Conservation (phyloP, 2,329 filamentous ascomycete genomes). For the Colletotrichum siamense region DNA sequence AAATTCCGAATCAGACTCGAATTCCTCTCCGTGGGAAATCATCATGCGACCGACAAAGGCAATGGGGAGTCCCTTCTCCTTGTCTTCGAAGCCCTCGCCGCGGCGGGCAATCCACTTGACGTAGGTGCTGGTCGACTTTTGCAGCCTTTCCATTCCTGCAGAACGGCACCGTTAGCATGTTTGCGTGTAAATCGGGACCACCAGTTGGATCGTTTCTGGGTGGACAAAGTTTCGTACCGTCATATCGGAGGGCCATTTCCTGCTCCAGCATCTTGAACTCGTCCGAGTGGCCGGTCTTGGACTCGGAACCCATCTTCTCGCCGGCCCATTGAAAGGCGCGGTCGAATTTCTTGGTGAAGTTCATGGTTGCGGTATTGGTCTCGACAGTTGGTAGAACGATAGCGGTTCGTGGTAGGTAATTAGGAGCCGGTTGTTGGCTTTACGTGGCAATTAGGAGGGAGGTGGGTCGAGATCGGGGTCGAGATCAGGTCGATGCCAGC, state of each 20-base stretch:
- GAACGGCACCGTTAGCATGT: slow-evolving; percentile 10
- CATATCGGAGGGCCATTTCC: slow-evolving; percentile 88
- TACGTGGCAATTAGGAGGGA: not conserved
- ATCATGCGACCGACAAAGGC: slow-evolving; percentile 84
- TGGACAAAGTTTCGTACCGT: slow-evolving; percentile 66
- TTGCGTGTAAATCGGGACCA: not conserved
- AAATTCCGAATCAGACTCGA: slow-evolving; percentile 88
- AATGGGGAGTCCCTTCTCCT: slow-evolving; percentile 83
- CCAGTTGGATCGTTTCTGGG: not conserved
- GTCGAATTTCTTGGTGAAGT: slow-evolving; percentile 84
- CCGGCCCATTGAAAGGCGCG: slow-evolving; percentile 98
- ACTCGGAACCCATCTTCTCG: slow-evolving; percentile 92
- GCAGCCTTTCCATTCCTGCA: slow-evolving; percentile 86
- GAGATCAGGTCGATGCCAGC: slow-evolving; percentile 14
- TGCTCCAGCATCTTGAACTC: slow-evolving; percentile 90
- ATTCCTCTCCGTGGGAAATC: slow-evolving; percentile 90
- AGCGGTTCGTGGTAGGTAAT: not conserved
- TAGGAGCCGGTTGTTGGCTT: not conserved
- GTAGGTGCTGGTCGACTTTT: slow-evolving; percentile 84
- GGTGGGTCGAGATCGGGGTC: not conserved
- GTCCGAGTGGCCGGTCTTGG: slow-evolving; percentile 85
- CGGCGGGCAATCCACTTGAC: slow-evolving; percentile 87
- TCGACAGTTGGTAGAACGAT: not conserved
- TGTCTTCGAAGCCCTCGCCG: slow-evolving; percentile 80
- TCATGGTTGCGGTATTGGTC: slow-evolving; percentile 42